A percentile compares a stretch with the other conserved stretches of the same genome.
These are phyloP conservation scores for Brassica incana DNA, from an alignment of 345 rosid species.

Conservation along the genomic window DNA sequence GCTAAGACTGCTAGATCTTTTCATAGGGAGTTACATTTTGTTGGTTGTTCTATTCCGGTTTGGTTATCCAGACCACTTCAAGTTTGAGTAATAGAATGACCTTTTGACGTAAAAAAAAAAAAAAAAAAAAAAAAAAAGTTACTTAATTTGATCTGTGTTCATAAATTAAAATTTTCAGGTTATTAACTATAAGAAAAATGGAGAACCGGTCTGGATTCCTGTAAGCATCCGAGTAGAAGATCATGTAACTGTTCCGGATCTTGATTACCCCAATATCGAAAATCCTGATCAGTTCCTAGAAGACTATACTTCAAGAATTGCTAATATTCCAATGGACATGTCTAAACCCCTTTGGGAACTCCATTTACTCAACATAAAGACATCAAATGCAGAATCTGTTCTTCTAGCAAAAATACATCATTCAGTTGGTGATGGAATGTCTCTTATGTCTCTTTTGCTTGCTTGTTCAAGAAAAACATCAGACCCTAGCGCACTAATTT, in stretches of 20 bases:
- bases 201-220: slow-evolving; percentile 13
- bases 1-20: no score
- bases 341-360: slow-evolving; percentile 12
- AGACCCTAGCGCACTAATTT: background rate
- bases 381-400: slow-evolving; percentile 7
- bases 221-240: background rate
- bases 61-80: no score
- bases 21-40: no score
- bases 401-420: slow-evolving; percentile 8
- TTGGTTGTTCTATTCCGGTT: no score
- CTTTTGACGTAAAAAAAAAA: no score
- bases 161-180: background rate
- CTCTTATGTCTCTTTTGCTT: slow-evolving; percentile 9
- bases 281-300: slow-evolving; percentile 12
- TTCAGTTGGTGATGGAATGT: slow-evolving; percentile 14
- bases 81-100: no score
- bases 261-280: background rate
- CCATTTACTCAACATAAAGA: slow-evolving; percentile 11
- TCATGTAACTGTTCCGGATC: background rate
- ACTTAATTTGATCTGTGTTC: background rate
- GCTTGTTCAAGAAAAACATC: slow-evolving; percentile 11
- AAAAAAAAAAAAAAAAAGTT: background rate
- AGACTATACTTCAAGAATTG: slow-evolving; percentile 9
- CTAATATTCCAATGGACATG: slow-evolving; percentile 17
- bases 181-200: background rate